phyloP scores from a whole-genome alignment of 257 asterid species.

The Plantago elongata region DNA sequence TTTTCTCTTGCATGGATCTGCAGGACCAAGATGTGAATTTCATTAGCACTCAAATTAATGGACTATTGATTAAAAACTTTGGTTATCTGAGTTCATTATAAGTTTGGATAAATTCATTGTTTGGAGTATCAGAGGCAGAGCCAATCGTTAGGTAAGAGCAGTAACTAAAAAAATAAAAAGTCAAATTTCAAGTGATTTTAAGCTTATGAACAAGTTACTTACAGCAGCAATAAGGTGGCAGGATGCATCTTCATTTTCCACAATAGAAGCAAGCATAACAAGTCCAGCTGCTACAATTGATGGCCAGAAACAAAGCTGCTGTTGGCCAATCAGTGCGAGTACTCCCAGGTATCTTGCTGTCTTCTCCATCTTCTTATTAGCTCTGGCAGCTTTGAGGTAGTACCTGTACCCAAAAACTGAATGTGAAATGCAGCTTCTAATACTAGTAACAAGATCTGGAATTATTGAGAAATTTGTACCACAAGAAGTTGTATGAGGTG shows the following conservation, averaged over 20 bases:
- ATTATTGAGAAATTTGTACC: constrained; percentile 38
- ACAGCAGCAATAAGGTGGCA: constrained; percentile 53
- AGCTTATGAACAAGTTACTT: constrained; percentile 1
- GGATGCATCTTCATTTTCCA: constrained; percentile 50
- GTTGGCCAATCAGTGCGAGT: constrained; percentile 73
- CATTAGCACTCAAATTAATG: not conserved
- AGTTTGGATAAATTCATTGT: not conserved
- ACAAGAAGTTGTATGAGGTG: constrained; percentile 72
- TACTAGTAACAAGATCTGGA: not conserved
- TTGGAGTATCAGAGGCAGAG: not conserved
- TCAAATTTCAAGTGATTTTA: not conserved
- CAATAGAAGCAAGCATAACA: constrained; percentile 73
- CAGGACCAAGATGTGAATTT: constrained; percentile 19
- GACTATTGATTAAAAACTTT: not conserved
- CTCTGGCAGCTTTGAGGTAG: constrained; percentile 74
- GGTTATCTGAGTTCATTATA: constrained; percentile 7
- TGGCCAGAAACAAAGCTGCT: constrained; percentile 91
- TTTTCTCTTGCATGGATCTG: constrained; percentile 66
- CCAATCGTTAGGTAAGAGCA: not conserved
- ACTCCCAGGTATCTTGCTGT: constrained; percentile 66
- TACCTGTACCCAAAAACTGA: constrained; percentile 46
- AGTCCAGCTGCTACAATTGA: constrained; percentile 91
- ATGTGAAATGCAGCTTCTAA: not conserved
- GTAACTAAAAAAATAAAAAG: not conserved
- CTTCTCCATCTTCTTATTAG: constrained; percentile 54